A percentile compares a stretch with the other conserved stretches of the same genome.
These are phyloP conservation scores for Rubus idaeus DNA, from an alignment of 306 rosid species.

Conservation along the genomic window DNA sequence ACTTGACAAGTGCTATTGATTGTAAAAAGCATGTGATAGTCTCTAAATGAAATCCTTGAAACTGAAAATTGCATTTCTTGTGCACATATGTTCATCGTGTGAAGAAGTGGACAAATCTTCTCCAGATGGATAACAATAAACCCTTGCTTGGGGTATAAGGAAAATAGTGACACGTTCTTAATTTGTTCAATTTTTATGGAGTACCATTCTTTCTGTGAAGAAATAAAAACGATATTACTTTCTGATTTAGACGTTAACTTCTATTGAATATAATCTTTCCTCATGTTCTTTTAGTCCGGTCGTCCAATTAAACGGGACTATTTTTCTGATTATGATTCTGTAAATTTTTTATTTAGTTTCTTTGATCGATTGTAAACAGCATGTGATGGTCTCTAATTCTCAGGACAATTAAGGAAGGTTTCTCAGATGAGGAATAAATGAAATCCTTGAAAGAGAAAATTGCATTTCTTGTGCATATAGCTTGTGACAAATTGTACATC, in stretches of 20 bases:
- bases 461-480: constrained; percentile 30
- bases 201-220: too few species aligned
- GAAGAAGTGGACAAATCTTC: constrained; percentile 7
- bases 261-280: too few species aligned
- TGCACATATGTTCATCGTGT: constrained; percentile 25
- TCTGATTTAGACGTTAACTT: too few species aligned
- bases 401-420: neutral
- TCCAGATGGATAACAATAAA: constrained; percentile 2
- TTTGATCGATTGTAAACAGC: too few species aligned
- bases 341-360: neutral
- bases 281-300: too few species aligned
- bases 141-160: constrained; percentile 16
- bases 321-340: neutral
- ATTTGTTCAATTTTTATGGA: neutral
- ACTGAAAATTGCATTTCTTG: constrained; percentile 15
- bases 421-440: neutral
- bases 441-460: neutral
- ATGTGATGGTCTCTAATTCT: too few species aligned
- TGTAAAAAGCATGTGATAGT: constrained; percentile 10
- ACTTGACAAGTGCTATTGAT: constrained; percentile 4
- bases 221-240: too few species aligned
- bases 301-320: too few species aligned
- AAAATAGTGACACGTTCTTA: neutral
- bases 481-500: constrained; percentile 15
- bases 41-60: neutral